Evolutionary conservation across 305 asterid genomes (phyloP).

Genomic region (Nicotiana rustica): DNA sequence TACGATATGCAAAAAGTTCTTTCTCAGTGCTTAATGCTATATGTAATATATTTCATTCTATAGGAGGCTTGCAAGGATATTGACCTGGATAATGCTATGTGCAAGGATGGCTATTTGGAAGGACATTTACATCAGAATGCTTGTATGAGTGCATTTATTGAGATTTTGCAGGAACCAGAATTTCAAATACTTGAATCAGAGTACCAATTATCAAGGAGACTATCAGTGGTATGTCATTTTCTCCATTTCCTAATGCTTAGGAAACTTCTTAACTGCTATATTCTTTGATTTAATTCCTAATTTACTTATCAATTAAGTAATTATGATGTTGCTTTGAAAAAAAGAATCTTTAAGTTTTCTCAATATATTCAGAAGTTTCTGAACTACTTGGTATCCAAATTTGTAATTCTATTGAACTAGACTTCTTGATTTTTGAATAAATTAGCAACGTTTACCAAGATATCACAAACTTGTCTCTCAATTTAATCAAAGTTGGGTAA

Average conservation of each 20-base stretch:
- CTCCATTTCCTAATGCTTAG: slow-evolving; percentile 5
- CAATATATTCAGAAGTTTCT: neutral
- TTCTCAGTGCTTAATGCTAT: neutral
- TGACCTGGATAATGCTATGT: slow-evolving; percentile 48
- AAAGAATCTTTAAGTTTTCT: neutral
- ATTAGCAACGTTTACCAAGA: neutral
- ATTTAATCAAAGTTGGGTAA: slow-evolving; percentile 1
- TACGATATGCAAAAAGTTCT: neutral
- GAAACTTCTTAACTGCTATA: slow-evolving; percentile 10
- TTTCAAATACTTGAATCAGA: slow-evolving; percentile 71
- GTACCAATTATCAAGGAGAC: slow-evolving; percentile 63
- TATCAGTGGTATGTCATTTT: slow-evolving; percentile 55
- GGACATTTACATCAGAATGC: slow-evolving; percentile 46
- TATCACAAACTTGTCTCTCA: slow-evolving; percentile 11
- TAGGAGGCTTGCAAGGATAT: slow-evolving; percentile 58
- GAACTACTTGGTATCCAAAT: neutral
- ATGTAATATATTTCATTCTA: slow-evolving; percentile 28
- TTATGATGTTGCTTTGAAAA: neutral
- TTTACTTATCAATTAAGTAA: neutral
- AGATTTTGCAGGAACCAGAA: slow-evolving; percentile 63
- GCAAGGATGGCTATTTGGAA: slow-evolving; percentile 48
- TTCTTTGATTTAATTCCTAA: neutral
- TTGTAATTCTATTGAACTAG: slow-evolving; percentile 1
- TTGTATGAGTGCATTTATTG: slow-evolving; percentile 54
- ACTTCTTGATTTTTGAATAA: slow-evolving; percentile 13